Evolutionary conservation across 768 basidiomycete genomes (phyloP).

Genomic region (Lactarius evosmus): DNA sequence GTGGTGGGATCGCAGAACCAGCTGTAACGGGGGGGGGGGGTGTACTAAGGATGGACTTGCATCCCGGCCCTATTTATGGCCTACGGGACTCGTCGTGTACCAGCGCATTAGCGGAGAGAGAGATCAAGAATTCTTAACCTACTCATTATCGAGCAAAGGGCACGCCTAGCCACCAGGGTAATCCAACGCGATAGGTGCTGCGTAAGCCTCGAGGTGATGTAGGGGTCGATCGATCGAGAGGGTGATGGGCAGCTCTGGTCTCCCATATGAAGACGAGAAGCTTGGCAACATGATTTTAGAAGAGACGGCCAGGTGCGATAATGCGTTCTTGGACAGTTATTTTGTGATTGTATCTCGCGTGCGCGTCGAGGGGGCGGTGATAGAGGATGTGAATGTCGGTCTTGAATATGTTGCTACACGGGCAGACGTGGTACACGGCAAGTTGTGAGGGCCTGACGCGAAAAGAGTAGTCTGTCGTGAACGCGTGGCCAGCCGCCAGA

Average conservation of each 20-base stretch:
- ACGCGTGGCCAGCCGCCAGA: too few species aligned
- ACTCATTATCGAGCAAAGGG: background rate
- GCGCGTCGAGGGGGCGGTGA: background rate
- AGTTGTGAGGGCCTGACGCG: too few species aligned
- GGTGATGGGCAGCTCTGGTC: background rate
- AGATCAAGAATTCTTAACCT: background rate
- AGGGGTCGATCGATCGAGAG: background rate
- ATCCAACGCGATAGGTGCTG: background rate
- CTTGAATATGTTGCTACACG: background rate
- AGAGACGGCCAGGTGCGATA: background rate
- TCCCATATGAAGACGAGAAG: background rate
- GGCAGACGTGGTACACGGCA: too few species aligned
- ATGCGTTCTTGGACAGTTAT: background rate
- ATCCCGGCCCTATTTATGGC: conserved; percentile 21
- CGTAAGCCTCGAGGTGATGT: background rate
- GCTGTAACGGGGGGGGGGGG: conserved; percentile 5
- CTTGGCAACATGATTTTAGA: background rate
- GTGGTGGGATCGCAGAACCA: background rate
- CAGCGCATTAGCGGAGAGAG: background rate
- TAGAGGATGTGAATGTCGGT: background rate
- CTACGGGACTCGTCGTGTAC: background rate
- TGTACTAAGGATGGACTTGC: background rate
- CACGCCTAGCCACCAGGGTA: background rate
- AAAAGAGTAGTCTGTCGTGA: too few species aligned
- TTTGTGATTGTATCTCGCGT: background rate